Evolutionary conservation across 805 yeast species (phyloP).

Genomic region (Barnettozyma botsteinii): DNA sequence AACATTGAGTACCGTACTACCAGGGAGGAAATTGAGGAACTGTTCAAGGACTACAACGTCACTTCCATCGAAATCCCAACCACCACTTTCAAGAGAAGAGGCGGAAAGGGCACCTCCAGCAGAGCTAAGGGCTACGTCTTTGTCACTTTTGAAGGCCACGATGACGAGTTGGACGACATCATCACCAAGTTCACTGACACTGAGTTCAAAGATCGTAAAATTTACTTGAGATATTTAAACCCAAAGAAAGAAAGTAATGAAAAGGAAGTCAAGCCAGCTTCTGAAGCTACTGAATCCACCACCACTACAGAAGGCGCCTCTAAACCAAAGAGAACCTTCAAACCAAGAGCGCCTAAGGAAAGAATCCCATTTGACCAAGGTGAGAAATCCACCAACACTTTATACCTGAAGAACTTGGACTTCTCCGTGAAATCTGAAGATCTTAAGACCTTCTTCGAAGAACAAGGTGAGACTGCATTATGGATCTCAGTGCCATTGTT

Average conservation of each 20-base stretch:
- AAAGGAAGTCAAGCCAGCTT: background rate
- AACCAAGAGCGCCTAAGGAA: constrained; percentile 14
- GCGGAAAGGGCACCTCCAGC: constrained; percentile 31
- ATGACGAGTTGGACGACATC: constrained; percentile 38
- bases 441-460: constrained; percentile 43
- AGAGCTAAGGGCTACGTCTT: constrained; percentile 54
- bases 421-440: constrained; percentile 54
- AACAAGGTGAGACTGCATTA: constrained; percentile 40
- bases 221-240: constrained; percentile 39
- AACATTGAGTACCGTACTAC: constrained; percentile 58
- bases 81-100: constrained; percentile 28
- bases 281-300: background rate
- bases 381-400: constrained; percentile 41
- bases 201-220: constrained; percentile 40
- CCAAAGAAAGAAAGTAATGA: constrained; percentile 11
- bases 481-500: constrained; percentile 58
- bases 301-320: constrained; percentile 3
- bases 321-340: constrained; percentile 5
- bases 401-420: constrained; percentile 58
- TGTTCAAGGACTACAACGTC: constrained; percentile 43
- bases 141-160: constrained; percentile 40
- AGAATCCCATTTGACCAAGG: constrained; percentile 33
- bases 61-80: constrained; percentile 49
- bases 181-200: constrained; percentile 37
- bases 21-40: constrained; percentile 47